Evolutionary conservation across 2,329 filamentous ascomycete species (phyloP).

Genomic region (Rhynchosporium graminicola): DNA sequence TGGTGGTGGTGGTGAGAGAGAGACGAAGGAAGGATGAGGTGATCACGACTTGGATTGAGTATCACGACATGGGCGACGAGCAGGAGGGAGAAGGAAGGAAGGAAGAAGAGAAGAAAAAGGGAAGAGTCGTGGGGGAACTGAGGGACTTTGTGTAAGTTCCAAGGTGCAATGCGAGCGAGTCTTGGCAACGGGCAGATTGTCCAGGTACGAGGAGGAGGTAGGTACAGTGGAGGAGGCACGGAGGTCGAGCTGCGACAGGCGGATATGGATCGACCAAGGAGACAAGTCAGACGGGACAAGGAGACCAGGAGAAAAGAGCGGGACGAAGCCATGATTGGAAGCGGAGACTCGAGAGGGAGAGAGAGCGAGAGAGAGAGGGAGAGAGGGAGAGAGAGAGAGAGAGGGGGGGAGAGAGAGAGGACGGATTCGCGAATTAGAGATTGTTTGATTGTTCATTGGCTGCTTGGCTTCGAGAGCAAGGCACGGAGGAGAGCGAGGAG

Average conservation of each 20-base stretch:
- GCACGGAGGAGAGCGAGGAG: no score
- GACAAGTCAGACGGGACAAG: not conserved
- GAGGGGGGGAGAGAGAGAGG: not conserved
- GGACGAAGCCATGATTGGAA: not conserved
- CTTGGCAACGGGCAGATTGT: constrained; percentile 16
- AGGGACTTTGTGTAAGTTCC: constrained; percentile 15
- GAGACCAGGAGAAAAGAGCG: not conserved
- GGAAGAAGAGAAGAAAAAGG: constrained; percentile 37
- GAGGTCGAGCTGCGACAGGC: not conserved
- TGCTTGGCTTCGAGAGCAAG: no score
- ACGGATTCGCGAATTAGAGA: no score
- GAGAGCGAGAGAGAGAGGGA: not conserved
- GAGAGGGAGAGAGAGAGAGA: not conserved
- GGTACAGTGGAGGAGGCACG: not conserved
- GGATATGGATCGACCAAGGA: not conserved
- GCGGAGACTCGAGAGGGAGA: not conserved
- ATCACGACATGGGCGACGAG: constrained; percentile 53
- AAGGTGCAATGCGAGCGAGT: constrained; percentile 14
- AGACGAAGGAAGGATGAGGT: constrained; percentile 48
- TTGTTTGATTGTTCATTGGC: no score
- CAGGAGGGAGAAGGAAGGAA: constrained; percentile 22
- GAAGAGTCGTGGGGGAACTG: constrained; percentile 36
- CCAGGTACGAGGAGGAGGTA: constrained; percentile 3
- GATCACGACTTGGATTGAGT: constrained; percentile 48
- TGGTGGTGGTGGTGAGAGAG: constrained; percentile 45